Conservation (phyloP, 1,139 yeast genomes). For the Blastobotrys buckinghamii region DNA sequence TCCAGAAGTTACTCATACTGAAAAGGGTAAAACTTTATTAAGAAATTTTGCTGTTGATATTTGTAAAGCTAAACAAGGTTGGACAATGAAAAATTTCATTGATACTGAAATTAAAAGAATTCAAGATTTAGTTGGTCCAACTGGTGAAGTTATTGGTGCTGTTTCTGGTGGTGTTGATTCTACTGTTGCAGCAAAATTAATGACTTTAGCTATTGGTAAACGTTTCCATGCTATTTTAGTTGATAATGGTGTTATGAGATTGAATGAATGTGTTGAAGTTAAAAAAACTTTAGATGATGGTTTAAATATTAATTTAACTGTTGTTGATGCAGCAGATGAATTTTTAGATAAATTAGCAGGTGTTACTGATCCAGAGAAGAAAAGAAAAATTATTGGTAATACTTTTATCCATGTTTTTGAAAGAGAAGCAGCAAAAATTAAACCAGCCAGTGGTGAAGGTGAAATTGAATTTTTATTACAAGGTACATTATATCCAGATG, state of each 20-base stretch:
- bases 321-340: slow-evolving; percentile 89
- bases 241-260: slow-evolving; percentile 96
- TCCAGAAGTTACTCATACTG: slow-evolving; percentile 97
- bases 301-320: slow-evolving; percentile 89
- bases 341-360: slow-evolving; percentile 84
- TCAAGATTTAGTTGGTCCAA: slow-evolving; percentile 86
- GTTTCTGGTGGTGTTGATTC: slow-evolving; percentile 99
- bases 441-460: slow-evolving; percentile 73
- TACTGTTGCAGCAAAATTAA: slow-evolving; percentile 96
- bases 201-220: slow-evolving; percentile 98
- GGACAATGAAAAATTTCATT: slow-evolving; percentile 98
- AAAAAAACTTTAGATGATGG: slow-evolving; percentile 87
- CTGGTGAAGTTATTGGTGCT: slow-evolving; percentile 99
- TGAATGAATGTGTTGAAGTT: slow-evolving; percentile 84
- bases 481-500: slow-evolving; percentile 98
- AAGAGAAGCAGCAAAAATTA: slow-evolving; percentile 88
- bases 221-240: slow-evolving; percentile 98
- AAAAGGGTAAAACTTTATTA: slow-evolving; percentile 79
- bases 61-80: slow-evolving; percentile 80
- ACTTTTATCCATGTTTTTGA: slow-evolving; percentile 96
- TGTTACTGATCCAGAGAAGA: slow-evolving; percentile 97
- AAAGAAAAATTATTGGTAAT: slow-evolving; percentile 97
- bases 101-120: slow-evolving; percentile 95
- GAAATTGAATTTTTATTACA: slow-evolving; percentile 91
- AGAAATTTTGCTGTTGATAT: slow-evolving; percentile 90